Percentiles rank a stretch among this genome's conserved stretches.
phyloP scores from a whole-genome alignment of 2,329 filamentous ascomycete species.

The Trichoderma aggressivum region DNA sequence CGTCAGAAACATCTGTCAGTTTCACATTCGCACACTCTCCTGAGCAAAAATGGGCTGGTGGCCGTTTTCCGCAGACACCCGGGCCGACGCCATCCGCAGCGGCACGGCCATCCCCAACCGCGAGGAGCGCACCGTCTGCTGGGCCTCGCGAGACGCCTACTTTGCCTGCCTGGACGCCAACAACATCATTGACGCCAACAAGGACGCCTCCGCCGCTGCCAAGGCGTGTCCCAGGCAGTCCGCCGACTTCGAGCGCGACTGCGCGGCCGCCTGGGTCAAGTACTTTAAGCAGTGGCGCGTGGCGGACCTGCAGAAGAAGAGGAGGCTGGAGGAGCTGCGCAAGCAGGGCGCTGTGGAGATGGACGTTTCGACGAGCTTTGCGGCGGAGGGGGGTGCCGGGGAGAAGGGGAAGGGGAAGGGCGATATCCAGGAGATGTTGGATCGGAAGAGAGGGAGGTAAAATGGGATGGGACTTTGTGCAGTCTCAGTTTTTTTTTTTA shows the following conservation, averaged over 20 bases:
- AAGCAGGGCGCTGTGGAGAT: conserved; percentile 68
- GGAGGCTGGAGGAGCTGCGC: conserved; percentile 71
- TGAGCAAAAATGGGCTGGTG: conserved; percentile 42
- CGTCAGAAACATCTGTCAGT: not conserved
- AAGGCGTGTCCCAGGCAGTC: conserved; percentile 41
- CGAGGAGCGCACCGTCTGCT: conserved; percentile 77
- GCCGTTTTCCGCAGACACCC: conserved; percentile 45
- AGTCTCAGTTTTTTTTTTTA: not conserved
- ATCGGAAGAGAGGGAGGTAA: conserved; percentile 33
- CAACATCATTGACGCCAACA: conserved; percentile 68
- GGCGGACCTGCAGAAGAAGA: conserved; percentile 82
- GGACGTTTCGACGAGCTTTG: conserved; percentile 39
- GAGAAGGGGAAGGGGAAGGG: conserved; percentile 34
- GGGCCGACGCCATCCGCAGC: conserved; percentile 52
- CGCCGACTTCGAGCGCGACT: conserved; percentile 73
- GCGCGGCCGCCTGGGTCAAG: conserved; percentile 89
- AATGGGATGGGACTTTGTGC: not conserved
- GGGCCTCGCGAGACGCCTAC: conserved; percentile 83
- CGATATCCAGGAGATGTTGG: conserved; percentile 40
- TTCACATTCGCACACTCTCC: not conserved
- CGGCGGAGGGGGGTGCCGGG: conserved; percentile 31
- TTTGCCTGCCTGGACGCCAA: conserved; percentile 83
- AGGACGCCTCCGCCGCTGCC: conserved; percentile 39
- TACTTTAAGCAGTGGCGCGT: conserved; percentile 98
- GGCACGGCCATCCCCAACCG: conserved; percentile 76